Percentiles rank a stretch among this genome's conserved stretches.
Conservation (phyloP, 1,284 basidiomycete species). For the Caloboletus firmus region DNA sequence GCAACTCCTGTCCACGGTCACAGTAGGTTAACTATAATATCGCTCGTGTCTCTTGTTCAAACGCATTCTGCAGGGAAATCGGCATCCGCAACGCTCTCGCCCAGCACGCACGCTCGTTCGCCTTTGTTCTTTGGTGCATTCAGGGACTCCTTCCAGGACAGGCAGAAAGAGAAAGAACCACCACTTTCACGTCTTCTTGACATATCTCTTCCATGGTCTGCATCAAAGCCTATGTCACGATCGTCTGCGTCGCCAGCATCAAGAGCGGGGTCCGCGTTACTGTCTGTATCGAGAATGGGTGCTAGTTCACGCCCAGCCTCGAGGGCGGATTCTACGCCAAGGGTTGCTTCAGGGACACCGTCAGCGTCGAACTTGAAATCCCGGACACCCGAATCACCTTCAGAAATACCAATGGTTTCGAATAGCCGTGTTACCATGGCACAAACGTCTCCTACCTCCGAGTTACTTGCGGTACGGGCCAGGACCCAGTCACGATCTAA, state of each 20-base stretch:
- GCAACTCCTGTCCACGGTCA: conserved; percentile 20
- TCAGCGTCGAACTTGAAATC: conserved; percentile 2
- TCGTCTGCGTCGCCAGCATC: conserved; percentile 20
- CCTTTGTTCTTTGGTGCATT: conserved; percentile 25
- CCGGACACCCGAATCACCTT: conserved; percentile 1
- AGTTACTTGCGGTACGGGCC: neutral
- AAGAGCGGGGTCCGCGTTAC: conserved; percentile 12
- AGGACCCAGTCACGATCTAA: conserved; percentile 26
- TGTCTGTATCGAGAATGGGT: conserved; percentile 21
- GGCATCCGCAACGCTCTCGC: conserved; percentile 14
- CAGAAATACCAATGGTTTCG: neutral
- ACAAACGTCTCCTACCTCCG: neutral
- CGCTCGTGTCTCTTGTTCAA: neutral
- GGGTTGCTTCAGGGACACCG: neutral
- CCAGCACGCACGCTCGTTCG: conserved; percentile 6
- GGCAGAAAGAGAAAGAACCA: conserved; percentile 25
- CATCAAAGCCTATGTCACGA: conserved; percentile 17
- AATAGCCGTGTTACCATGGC: neutral
- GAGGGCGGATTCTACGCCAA: conserved; percentile 10
- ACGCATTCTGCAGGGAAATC: conserved; percentile 24
- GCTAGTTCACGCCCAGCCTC: conserved; percentile 20
- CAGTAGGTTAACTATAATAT: conserved; percentile 20
- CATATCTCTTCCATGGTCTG: conserved; percentile 34
- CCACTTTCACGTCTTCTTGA: conserved; percentile 30
- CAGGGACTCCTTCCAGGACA: conserved; percentile 26